A percentile compares a stretch with the other conserved stretches of the same genome.
phyloP scores from a whole-genome alignment of 257 asterid genomes.

The Apocynum venetum region DNA sequence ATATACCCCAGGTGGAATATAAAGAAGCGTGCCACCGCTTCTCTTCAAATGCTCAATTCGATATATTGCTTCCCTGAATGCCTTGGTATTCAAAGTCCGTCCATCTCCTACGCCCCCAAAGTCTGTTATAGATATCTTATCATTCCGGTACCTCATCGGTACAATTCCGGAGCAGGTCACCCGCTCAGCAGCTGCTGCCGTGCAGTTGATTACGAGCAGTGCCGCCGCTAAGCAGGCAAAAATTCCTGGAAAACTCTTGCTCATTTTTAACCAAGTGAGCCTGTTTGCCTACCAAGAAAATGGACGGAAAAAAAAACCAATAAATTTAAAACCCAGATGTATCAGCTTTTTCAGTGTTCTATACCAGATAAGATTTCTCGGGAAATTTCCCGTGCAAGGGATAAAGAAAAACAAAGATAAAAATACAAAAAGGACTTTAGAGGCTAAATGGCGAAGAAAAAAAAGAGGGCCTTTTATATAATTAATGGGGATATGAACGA shows the following conservation, averaged over 20 bases:
- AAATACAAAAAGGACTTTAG: constrained; percentile 6
- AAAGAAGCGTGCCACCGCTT: constrained; percentile 84
- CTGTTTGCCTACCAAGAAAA: background rate
- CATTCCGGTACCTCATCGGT: constrained; percentile 66
- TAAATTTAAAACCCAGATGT: background rate
- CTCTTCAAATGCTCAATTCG: constrained; percentile 73
- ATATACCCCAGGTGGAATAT: constrained; percentile 82
- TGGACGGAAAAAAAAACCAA: background rate
- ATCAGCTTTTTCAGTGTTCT: background rate
- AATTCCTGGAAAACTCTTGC: constrained; percentile 3
- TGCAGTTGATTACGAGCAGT: constrained; percentile 23
- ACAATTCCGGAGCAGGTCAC: constrained; percentile 83
- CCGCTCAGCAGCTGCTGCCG: constrained; percentile 25
- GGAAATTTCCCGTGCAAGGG: background rate
- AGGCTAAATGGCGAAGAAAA: background rate
- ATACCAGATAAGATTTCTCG: background rate
- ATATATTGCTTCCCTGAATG: constrained; percentile 72
- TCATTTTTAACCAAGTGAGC: constrained; percentile 26
- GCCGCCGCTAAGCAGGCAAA: constrained; percentile 22
- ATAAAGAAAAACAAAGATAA: background rate
- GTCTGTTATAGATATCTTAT: constrained; percentile 75
- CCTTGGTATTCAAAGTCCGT: constrained; percentile 71
- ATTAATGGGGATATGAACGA: background rate
- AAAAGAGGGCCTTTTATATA: background rate
- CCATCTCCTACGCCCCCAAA: constrained; percentile 94